phyloP scores from a whole-genome alignment of 2,329 filamentous ascomycete genomes.

The Elsinoe perseae region DNA sequence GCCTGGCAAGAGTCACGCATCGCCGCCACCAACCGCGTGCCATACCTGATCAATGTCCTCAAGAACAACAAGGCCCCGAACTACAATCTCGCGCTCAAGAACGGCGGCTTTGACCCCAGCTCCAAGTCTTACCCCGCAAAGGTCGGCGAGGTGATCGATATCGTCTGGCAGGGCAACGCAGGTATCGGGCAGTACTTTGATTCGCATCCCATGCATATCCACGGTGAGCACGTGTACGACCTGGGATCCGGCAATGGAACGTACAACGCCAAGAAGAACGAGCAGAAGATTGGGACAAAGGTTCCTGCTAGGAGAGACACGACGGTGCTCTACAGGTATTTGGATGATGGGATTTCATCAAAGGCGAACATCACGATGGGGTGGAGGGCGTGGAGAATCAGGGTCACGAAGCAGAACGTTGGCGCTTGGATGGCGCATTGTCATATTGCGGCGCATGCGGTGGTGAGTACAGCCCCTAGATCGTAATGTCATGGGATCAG shows the following conservation, averaged over 20 bases:
- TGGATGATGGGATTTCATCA: constrained; percentile 31
- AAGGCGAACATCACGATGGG: constrained; percentile 34
- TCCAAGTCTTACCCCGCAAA: constrained; percentile 46
- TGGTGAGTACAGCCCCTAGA: constrained; percentile 39
- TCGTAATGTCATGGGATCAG: too few relatives aligned
- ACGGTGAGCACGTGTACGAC: constrained; percentile 50
- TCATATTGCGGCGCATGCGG: constrained; percentile 51
- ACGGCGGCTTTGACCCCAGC: constrained; percentile 48
- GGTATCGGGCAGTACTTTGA: constrained; percentile 35
- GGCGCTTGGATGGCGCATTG: constrained; percentile 59
- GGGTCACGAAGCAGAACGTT: constrained; percentile 37
- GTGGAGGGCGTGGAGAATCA: constrained; percentile 55
- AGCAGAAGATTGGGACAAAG: constrained; percentile 32
- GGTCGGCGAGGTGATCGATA: constrained; percentile 50
- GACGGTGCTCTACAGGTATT: constrained; percentile 51
- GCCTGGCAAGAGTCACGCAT: not conserved
- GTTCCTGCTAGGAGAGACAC: constrained; percentile 40
- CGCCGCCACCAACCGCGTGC: constrained; percentile 22
- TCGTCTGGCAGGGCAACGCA: constrained; percentile 37
- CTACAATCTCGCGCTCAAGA: constrained; percentile 43
- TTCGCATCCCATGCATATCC: constrained; percentile 49
- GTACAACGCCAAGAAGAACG: constrained; percentile 45
- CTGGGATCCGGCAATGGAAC: constrained; percentile 47
- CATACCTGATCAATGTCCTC: constrained; percentile 49
- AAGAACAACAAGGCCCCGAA: constrained; percentile 42